Percentiles rank a stretch among this genome's conserved stretches.
Conservation (phyloP, 1,139 yeast genomes). For the Diutina siamensis region DNA sequence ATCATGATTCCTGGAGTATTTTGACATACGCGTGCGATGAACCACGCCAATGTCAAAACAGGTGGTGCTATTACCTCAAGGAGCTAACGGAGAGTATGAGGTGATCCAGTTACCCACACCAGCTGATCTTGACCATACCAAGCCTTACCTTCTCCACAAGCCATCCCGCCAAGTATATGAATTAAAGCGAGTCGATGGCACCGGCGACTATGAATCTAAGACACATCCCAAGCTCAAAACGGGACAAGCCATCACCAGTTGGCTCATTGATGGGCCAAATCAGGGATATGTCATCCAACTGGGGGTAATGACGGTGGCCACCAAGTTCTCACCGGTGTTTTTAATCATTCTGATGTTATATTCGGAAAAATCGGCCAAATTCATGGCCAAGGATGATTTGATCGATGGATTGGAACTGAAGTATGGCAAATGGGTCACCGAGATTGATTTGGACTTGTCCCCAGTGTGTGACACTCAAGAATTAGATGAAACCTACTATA, state of each 20-base stretch:
- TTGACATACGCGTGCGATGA: neutral
- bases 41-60: neutral
- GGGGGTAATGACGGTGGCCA: slow-evolving; percentile 29
- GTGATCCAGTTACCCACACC: slow-evolving; percentile 18
- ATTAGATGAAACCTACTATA: slow-evolving; percentile 40
- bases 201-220: slow-evolving; percentile 11
- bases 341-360: slow-evolving; percentile 28
- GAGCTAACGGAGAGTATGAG: slow-evolving; percentile 9
- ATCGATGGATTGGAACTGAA: slow-evolving; percentile 25
- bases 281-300: slow-evolving; percentile 21
- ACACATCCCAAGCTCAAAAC: slow-evolving; percentile 12
- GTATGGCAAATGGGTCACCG: slow-evolving; percentile 16
- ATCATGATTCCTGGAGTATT: too few species aligned
- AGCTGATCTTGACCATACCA: slow-evolving; percentile 10
- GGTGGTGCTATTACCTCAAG: neutral
- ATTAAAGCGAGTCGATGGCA: slow-evolving; percentile 21
- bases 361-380: slow-evolving; percentile 20
- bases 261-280: slow-evolving; percentile 19
- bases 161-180: slow-evolving; percentile 17
- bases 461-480: slow-evolving; percentile 33
- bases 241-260: slow-evolving; percentile 25
- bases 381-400: slow-evolving; percentile 37
- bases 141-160: slow-evolving; percentile 15
- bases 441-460: slow-evolving; percentile 14
- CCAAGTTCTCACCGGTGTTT: slow-evolving; percentile 32